These are phyloP conservation scores for Naganishia onofrii DNA, from an alignment of 768 basidiomycete species.

Conservation along the genomic window DNA sequence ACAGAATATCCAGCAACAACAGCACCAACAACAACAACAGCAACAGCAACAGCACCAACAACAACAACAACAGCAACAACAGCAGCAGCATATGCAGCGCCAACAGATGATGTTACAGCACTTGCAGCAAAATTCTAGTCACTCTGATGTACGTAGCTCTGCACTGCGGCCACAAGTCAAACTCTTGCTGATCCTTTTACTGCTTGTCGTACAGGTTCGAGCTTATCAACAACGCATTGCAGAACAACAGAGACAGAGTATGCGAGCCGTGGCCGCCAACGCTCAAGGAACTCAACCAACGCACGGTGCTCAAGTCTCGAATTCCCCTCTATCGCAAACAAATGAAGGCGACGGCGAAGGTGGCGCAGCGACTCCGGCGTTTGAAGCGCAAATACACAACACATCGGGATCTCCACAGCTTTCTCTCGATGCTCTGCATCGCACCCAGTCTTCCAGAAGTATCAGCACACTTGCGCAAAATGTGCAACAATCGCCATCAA, in stretches of 20 bases:
- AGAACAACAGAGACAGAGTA: constrained; percentile 19
- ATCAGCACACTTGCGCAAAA: neutral
- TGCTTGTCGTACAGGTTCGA: neutral
- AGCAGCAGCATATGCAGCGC: constrained; percentile 16
- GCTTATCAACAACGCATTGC: constrained; percentile 17
- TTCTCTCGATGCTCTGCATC: constrained; percentile 5
- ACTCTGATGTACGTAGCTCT: neutral
- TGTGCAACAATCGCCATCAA: neutral
- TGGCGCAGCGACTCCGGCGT: constrained; percentile 8
- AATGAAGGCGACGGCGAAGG: constrained; percentile 10
- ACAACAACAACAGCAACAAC: constrained; percentile 17
- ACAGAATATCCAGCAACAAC: constrained; percentile 26
- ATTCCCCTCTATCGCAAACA: constrained; percentile 12
- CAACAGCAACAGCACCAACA: constrained; percentile 15
- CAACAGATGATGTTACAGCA: constrained; percentile 20
- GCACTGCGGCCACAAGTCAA: no score
- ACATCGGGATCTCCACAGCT: constrained; percentile 3
- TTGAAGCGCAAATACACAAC: constrained; percentile 12
- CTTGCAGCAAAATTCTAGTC: constrained; percentile 3
- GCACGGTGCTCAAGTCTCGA: neutral
- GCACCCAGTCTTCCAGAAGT: constrained; percentile 1
- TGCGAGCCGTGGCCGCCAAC: constrained; percentile 15
- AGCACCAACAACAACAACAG: constrained; percentile 18
- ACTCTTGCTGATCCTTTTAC: neutral
- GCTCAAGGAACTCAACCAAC: neutral